These are phyloP conservation scores for Mycena albidolilacea DNA, from an alignment of 768 basidiomycete genomes.

Conservation along the genomic window DNA sequence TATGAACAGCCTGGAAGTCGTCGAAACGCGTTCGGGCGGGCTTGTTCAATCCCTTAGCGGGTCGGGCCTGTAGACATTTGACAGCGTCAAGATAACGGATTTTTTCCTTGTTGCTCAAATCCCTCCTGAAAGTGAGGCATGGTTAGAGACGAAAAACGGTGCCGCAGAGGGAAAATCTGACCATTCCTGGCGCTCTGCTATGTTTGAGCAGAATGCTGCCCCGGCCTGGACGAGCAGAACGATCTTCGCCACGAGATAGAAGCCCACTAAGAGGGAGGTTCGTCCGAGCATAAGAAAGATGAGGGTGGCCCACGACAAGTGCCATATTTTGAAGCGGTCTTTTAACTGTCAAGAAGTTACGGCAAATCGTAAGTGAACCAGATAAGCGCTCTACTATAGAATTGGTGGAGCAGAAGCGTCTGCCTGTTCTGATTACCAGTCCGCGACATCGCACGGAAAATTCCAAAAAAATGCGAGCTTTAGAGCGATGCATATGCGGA, in stretches of 20 bases:
- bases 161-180: background rate
- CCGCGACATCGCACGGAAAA: slow-evolving; percentile 13
- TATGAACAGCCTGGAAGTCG: slow-evolving; percentile 44
- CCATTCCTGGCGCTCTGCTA: slow-evolving; percentile 27
- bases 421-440: background rate
- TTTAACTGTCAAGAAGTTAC: slow-evolving; percentile 7
- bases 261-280: background rate
- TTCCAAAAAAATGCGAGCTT: background rate
- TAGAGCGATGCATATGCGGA: background rate
- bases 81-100: background rate
- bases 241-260: background rate
- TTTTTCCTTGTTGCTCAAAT: slow-evolving; percentile 13
- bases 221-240: slow-evolving; percentile 13
- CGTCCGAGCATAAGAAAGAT: background rate
- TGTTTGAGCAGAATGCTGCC: background rate
- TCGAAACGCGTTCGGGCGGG: slow-evolving; percentile 41
- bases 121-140: slow-evolving; percentile 11
- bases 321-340: background rate
- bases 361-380: background rate
- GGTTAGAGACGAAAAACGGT: too few relatives aligned
- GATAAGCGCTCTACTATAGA: too few relatives aligned
- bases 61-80: slow-evolving; percentile 10
- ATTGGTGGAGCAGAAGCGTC: background rate
- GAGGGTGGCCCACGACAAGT: background rate
- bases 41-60: slow-evolving; percentile 7